Evolutionary conservation across 306 rosid species (phyloP).

Genomic region (Delonix regia): DNA sequence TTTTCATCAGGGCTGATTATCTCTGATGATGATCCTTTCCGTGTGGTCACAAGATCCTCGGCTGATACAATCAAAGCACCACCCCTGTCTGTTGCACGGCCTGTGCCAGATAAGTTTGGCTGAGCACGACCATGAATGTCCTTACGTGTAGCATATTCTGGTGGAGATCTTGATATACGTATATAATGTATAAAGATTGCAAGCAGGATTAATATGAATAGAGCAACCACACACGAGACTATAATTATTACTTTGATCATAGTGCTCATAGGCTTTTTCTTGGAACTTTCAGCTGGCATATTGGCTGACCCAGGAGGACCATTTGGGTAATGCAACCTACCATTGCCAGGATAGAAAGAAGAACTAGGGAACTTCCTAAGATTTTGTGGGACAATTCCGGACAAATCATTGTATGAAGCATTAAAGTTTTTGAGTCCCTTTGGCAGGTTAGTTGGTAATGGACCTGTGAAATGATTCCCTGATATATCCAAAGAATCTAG

Average conservation of each 20-base stretch:
- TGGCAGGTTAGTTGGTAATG: constrained; percentile 75
- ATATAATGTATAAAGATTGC: constrained; percentile 84
- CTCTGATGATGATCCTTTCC: constrained; percentile 79
- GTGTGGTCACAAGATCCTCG: constrained; percentile 77
- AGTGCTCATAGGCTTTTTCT: constrained; percentile 64
- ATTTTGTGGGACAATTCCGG: constrained; percentile 80
- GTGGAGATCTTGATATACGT: constrained; percentile 64
- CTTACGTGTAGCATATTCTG: constrained; percentile 54
- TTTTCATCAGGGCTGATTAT: constrained; percentile 72
- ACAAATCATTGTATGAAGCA: constrained; percentile 85
- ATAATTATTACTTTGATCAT: constrained; percentile 79
- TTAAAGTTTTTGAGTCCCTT: constrained; percentile 61
- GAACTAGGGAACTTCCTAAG: constrained; percentile 78
- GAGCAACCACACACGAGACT: constrained; percentile 81
- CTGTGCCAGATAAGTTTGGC: constrained; percentile 53
- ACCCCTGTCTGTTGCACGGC: constrained; percentile 53
- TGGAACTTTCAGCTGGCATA: constrained; percentile 49
- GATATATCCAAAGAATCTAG: constrained; percentile 72
- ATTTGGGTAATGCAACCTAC: constrained; percentile 57
- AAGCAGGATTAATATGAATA: constrained; percentile 74
- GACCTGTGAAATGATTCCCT: constrained; percentile 82
- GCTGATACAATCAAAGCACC: constrained; percentile 81
- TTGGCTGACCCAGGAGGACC: constrained; percentile 58
- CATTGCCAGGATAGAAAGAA: constrained; percentile 89
- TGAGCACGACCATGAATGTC: constrained; percentile 48